Percentiles rank a stretch among this genome's conserved stretches.
These are phyloP conservation scores for Alternaria triticina DNA, from an alignment of 2,329 filamentous ascomycete genomes.

Conservation along the genomic window DNA sequence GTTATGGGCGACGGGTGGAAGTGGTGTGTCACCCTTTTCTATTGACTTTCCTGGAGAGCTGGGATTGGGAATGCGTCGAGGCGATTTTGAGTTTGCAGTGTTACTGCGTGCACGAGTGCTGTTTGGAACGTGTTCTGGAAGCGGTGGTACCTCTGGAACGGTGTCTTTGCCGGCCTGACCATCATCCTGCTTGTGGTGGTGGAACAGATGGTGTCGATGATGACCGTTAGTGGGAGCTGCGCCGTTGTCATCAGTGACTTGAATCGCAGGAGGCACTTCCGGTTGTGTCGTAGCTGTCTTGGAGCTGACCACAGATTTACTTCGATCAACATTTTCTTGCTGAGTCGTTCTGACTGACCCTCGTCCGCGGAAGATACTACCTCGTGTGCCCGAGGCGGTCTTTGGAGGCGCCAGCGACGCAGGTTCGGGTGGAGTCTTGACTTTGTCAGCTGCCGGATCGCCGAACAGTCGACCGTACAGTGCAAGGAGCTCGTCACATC, in stretches of 20 bases:
- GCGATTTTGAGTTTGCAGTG: conserved; percentile 19
- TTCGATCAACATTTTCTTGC: conserved; percentile 26
- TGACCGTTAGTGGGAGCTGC: conserved; percentile 43
- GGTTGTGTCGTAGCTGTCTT: conserved; percentile 32
- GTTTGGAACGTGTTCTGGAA: conserved; percentile 29
- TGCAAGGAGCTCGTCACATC: conserved; percentile 81
- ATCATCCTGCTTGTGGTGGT: conserved; percentile 43
- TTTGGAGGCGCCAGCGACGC: conserved; percentile 63
- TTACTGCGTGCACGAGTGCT: conserved; percentile 20
- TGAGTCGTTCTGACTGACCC: conserved; percentile 37
- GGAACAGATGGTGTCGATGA: conserved; percentile 41
- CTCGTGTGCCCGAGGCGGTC: conserved; percentile 70
- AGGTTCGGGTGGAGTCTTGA: conserved; percentile 50
- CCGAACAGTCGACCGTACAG: conserved; percentile 85
- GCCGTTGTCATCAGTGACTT: conserved; percentile 71
- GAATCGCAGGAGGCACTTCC: conserved; percentile 69
- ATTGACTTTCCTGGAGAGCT: conserved; percentile 34
- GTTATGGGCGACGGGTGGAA: conserved; percentile 52
- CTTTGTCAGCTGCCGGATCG: conserved; percentile 52
- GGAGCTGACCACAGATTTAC: conserved; percentile 34
- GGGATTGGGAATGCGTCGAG: conserved; percentile 27
- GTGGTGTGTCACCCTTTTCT: conserved; percentile 43
- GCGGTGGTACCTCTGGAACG: conserved; percentile 29
- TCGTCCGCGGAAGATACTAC: conserved; percentile 75
- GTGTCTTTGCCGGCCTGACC: conserved; percentile 34